These are phyloP conservation scores for Exophiala sp. DNA, from an alignment of 2,329 filamentous ascomycete genomes.

Conservation along the genomic window DNA sequence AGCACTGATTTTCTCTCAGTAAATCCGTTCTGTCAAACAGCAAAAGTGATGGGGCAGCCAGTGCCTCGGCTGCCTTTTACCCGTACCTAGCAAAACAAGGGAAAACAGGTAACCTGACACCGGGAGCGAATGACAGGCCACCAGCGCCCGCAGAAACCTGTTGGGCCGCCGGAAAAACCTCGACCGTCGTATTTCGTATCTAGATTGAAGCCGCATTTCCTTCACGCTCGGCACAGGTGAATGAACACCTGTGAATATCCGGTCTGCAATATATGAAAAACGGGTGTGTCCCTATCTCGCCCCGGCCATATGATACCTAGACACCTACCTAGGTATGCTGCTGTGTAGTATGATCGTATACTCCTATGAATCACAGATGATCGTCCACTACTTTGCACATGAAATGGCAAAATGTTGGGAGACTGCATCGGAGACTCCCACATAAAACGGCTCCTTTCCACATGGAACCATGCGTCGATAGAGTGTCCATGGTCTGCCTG, in stretches of 20 bases:
- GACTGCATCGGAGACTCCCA: background rate
- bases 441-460: too few species aligned
- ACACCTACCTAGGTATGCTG: too few species aligned
- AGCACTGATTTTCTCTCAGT: too few species aligned
- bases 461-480: too few species aligned
- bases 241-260: background rate
- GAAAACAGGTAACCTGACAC: background rate
- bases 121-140: background rate
- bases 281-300: background rate
- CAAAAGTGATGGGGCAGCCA: background rate
- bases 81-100: too few species aligned
- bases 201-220: too few species aligned
- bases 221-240: background rate
- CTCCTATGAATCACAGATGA: too few species aligned
- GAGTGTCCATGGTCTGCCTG: too few species aligned
- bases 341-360: too few species aligned
- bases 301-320: background rate
- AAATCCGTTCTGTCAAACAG: too few species aligned
- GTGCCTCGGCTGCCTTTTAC: background rate
- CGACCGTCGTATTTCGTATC: background rate
- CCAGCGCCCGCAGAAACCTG: background rate
- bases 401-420: background rate
- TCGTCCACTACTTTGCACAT: too few species aligned
- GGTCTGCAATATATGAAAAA: too few species aligned
- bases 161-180: background rate